These are phyloP conservation scores for Lonicera japonica DNA, from an alignment of 129 eudicot species.

Conservation along the genomic window DNA sequence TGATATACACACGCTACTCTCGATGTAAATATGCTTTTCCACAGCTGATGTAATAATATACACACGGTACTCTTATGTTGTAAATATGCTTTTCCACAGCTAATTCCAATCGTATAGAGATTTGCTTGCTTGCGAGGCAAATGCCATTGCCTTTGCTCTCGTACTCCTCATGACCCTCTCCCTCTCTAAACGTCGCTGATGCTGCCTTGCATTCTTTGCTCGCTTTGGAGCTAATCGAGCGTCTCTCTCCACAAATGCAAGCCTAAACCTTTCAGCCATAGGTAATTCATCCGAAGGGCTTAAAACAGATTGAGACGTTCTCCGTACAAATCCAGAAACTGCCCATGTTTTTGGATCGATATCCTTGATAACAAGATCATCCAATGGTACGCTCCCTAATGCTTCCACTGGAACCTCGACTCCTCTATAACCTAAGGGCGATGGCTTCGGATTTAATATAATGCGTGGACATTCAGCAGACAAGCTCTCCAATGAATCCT, in stretches of 20 bases:
- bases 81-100: not conserved
- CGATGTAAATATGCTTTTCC: not conserved
- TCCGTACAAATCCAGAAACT: conserved; percentile 28
- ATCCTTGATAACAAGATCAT: conserved; percentile 56
- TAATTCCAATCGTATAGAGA: conserved; percentile 33
- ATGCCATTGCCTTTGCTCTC: conserved; percentile 65
- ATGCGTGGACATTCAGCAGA: conserved; percentile 73
- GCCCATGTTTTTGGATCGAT: conserved; percentile 75
- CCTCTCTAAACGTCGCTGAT: conserved; percentile 73
- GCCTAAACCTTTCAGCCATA: conserved; percentile 82
- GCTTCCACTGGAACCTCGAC: conserved; percentile 62
- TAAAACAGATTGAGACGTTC: conserved; percentile 17
- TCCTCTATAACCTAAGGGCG: conserved; percentile 67
- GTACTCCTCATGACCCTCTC: conserved; percentile 57
- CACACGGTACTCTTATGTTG: not conserved
- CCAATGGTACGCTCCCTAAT: conserved; percentile 36
- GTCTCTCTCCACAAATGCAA: conserved; percentile 92
- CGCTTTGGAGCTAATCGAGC: conserved; percentile 87
- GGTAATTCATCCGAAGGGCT: conserved; percentile 51
- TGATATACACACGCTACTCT: not conserved
- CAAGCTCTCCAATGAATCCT: conserved; percentile 55
- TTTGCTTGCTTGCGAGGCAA: conserved; percentile 66
- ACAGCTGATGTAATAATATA: not conserved
- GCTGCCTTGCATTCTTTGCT: conserved; percentile 89
- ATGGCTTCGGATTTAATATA: conserved; percentile 71